Evolutionary conservation across 2,329 filamentous ascomycete species (phyloP).

Genomic region (Colletotrichum lindemuthianum): DNA sequence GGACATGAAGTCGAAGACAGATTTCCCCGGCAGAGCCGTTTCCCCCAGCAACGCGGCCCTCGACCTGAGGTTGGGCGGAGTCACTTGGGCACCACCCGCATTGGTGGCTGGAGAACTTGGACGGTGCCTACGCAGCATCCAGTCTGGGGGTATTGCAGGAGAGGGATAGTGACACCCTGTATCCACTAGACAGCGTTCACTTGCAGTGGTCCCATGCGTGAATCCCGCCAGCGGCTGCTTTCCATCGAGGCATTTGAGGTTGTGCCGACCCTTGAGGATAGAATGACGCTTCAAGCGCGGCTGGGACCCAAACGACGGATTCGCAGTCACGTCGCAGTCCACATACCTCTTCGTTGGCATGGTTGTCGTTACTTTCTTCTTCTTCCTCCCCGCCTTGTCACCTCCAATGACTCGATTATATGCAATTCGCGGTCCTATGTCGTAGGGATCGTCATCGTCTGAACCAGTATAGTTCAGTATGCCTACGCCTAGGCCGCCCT

Average conservation of each 20-base stretch:
- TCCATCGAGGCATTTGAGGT: conserved; percentile 77
- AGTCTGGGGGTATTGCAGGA: conserved; percentile 75
- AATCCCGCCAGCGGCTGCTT: conserved; percentile 84
- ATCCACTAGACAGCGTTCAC: conserved; percentile 56
- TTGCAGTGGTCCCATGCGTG: conserved; percentile 67
- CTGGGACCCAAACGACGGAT: conserved; percentile 71
- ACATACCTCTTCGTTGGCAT: conserved; percentile 29
- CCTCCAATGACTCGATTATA: conserved; percentile 86
- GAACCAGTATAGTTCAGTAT: conserved; percentile 93
- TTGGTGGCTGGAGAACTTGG: conserved; percentile 46
- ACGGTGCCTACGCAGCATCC: conserved; percentile 68
- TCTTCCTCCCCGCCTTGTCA: conserved; percentile 73
- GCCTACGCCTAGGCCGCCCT: conserved; percentile 84
- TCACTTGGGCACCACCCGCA: conserved; percentile 80
- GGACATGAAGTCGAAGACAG: conserved; percentile 92
- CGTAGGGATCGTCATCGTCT: conserved; percentile 94
- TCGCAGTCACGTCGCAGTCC: conserved; percentile 57
- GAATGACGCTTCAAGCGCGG: conserved; percentile 63
- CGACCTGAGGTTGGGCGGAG: conserved; percentile 77
- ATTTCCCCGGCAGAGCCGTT: conserved; percentile 84
- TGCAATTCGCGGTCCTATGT: conserved; percentile 88
- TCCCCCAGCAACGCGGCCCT: conserved; percentile 81
- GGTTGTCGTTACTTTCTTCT: conserved; percentile 57
- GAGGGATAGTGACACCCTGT: conserved; percentile 62
- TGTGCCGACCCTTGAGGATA: conserved; percentile 68